Percentiles rank a stretch among this genome's conserved stretches.
Conservation (phyloP, 164 flowering plant genomes). For the Magnolia sinica region DNA sequence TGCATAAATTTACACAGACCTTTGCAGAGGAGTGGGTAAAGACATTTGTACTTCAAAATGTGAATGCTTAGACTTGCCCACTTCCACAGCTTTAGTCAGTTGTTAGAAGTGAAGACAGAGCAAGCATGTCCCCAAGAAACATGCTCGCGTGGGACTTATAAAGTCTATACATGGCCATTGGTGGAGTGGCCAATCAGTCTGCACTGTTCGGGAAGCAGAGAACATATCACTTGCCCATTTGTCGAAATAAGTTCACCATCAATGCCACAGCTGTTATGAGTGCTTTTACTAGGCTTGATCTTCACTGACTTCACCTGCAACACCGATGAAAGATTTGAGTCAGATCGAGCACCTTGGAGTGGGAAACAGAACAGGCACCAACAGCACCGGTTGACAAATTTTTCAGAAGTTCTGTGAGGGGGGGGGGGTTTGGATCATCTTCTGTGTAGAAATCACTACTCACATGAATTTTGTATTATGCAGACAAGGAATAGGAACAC, state of each 20-base stretch:
- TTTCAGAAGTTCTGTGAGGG: too few relatives aligned
- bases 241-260: conserved; percentile 87
- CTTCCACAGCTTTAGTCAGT: conserved; percentile 1
- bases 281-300: conserved; percentile 69
- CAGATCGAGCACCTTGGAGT: neutral
- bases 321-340: neutral
- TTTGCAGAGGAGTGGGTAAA: too few relatives aligned
- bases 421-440: too few relatives aligned
- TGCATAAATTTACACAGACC: too few relatives aligned
- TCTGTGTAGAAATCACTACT: too few relatives aligned
- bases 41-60: too few relatives aligned
- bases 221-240: conserved; percentile 70
- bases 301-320: conserved; percentile 94
- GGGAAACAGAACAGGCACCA: too few relatives aligned
- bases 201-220: conserved; percentile 95
- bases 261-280: conserved; percentile 79
- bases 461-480: too few relatives aligned
- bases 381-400: too few relatives aligned
- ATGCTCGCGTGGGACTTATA: neutral
- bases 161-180: conserved; percentile 24
- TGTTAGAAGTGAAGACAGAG: conserved; percentile 26
- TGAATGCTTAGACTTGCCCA: neutral
- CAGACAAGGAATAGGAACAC: too few relatives aligned
- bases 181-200: conserved; percentile 81
- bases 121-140: conserved; percentile 2